Conservation (phyloP, 2,329 filamentous ascomycete genomes). For the Calycina herbarum region DNA sequence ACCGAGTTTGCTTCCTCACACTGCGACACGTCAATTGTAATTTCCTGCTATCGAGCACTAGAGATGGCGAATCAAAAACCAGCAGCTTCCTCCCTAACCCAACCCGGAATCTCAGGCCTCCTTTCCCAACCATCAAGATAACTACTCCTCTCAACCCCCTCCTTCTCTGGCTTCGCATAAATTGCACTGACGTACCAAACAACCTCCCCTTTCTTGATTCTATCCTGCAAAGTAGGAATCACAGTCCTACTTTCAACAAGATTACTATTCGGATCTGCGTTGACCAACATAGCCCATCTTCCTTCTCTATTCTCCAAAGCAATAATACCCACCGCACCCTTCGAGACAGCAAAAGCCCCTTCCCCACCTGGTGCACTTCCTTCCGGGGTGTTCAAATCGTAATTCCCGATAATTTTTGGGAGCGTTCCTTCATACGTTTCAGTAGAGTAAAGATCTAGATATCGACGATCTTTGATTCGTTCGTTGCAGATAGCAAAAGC, state of each 20-base stretch:
- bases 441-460: conserved; percentile 51
- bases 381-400: conserved; percentile 55
- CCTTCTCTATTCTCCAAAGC: conserved; percentile 44
- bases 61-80: background rate
- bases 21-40: too few species aligned
- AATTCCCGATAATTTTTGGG: conserved; percentile 60
- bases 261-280: conserved; percentile 79
- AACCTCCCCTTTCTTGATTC: conserved; percentile 55
- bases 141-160: conserved; percentile 49
- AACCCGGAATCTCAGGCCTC: conserved; percentile 57
- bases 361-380: conserved; percentile 51
- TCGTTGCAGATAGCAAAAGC: conserved; percentile 68
- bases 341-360: conserved; percentile 57
- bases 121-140: conserved; percentile 63
- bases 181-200: conserved; percentile 71
- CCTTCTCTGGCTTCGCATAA: conserved; percentile 64
- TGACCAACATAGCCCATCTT: conserved; percentile 61
- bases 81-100: conserved; percentile 48
- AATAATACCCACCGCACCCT: conserved; percentile 57
- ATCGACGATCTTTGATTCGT: conserved; percentile 48
- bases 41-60: background rate
- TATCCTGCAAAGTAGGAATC: conserved; percentile 67
- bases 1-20: too few species aligned
- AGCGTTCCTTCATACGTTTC: conserved; percentile 50
- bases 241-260: conserved; percentile 70